These are phyloP conservation scores for Acacia pycnantha DNA, from an alignment of 331 rosid genomes.

Conservation along the genomic window DNA sequence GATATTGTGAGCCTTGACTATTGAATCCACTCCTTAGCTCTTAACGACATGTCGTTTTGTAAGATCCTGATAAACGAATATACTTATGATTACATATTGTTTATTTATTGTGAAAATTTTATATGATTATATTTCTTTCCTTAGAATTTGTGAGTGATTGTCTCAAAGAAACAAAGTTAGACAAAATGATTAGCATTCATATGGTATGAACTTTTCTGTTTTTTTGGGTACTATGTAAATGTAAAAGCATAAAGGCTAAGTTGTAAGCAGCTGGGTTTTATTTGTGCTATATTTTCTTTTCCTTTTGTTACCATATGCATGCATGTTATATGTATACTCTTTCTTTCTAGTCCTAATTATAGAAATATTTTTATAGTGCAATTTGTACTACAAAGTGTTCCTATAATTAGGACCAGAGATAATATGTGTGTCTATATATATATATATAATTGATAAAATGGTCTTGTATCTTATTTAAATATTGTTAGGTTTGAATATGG, in stretches of 20 bases:
- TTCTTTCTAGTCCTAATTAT: too few species aligned
- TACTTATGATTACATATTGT: too few species aligned
- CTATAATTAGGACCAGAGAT: too few species aligned
- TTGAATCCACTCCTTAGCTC: constrained; percentile 21
- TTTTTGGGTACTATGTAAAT: background rate
- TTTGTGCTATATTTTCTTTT: background rate
- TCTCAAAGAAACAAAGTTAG: background rate
- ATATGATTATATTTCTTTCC: background rate
- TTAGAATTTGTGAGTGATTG: background rate
- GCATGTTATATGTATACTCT: too few species aligned
- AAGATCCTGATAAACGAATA: too few species aligned
- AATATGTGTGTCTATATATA: too few species aligned
- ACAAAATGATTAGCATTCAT: background rate
- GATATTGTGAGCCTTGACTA: background rate
- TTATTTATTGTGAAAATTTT: too few species aligned
- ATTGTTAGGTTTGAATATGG: background rate
- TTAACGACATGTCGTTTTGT: constrained; percentile 23
- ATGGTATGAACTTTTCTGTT: background rate
- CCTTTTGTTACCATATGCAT: background rate
- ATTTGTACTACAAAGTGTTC: too few species aligned
- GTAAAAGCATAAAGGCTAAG: background rate
- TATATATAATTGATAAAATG: background rate
- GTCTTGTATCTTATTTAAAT: background rate
- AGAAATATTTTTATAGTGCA: too few species aligned
- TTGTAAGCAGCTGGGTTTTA: background rate